A percentile compares a stretch with the other conserved stretches of the same genome.
Evolutionary conservation across 768 basidiomycete species (phyloP).

Genomic region (Lentinus brumalis): DNA sequence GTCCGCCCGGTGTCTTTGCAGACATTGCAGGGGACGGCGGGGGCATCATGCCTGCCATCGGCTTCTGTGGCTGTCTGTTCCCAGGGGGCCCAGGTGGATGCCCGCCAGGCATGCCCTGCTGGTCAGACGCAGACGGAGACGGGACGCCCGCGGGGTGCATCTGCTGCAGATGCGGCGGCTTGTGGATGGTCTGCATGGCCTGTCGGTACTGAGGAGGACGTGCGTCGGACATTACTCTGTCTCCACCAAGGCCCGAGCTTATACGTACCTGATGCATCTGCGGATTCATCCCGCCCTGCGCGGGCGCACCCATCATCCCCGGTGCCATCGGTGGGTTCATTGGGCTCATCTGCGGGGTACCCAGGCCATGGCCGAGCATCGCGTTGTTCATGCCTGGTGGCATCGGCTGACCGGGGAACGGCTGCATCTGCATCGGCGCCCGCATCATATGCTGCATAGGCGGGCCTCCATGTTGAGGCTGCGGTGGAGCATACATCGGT

Average conservation of each 20-base stretch:
- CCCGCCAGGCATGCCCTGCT: constrained; percentile 35
- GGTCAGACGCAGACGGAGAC: constrained; percentile 46
- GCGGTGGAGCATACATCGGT: constrained; percentile 37
- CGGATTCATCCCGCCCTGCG: constrained; percentile 39
- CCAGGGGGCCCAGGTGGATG: constrained; percentile 29
- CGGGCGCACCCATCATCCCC: constrained; percentile 39
- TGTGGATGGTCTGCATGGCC: constrained; percentile 39
- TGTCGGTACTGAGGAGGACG: constrained; percentile 36
- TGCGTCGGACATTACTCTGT: neutral
- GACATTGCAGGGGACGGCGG: constrained; percentile 53
- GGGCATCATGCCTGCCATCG: constrained; percentile 49
- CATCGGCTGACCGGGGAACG: constrained; percentile 33
- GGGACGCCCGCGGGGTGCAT: constrained; percentile 38
- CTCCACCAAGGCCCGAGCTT: neutral
- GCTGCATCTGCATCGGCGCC: constrained; percentile 33
- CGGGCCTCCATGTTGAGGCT: constrained; percentile 31
- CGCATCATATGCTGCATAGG: constrained; percentile 39
- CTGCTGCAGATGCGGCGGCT: constrained; percentile 26
- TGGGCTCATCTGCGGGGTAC: constrained; percentile 32
- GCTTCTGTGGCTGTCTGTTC: constrained; percentile 34
- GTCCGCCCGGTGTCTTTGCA: constrained; percentile 16
- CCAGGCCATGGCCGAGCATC: constrained; percentile 37
- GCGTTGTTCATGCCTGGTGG: constrained; percentile 30
- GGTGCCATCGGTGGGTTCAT: constrained; percentile 35
- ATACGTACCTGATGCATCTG: constrained; percentile 35